Evolutionary conservation across 148 eudicot species (phyloP).

Genomic region (Rhododendron simsii): DNA sequence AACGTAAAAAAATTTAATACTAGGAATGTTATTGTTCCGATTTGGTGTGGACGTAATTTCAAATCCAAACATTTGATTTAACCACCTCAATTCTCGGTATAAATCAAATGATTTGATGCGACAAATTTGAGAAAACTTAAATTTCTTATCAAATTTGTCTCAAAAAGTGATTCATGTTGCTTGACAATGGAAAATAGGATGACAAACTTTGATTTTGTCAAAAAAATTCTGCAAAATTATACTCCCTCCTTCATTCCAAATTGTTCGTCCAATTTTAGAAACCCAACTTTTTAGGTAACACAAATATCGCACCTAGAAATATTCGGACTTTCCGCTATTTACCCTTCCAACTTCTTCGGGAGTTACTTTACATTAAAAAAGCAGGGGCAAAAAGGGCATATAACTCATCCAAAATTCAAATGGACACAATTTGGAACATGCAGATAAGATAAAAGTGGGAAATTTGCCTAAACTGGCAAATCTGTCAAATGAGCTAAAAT

Average conservation of each 20-base stretch:
- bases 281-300: neutral
- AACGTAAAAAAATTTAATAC: too few species aligned
- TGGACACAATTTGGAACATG: neutral
- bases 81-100: neutral
- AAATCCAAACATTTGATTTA: neutral
- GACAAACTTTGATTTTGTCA: neutral
- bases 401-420: too few species aligned
- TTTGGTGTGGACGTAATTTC: too few species aligned
- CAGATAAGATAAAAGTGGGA: neutral
- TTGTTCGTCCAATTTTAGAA: too few species aligned
- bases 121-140: neutral
- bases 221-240: too few species aligned
- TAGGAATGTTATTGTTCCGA: too few species aligned
- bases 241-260: too few species aligned
- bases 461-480: neutral
- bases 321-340: neutral
- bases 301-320: neutral
- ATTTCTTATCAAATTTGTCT: neutral
- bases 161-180: neutral
- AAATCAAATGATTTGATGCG: neutral
- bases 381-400: neutral
- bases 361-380: too few species aligned
- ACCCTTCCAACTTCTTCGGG: neutral
- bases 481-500: neutral
- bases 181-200: neutral